Base-by-base conservation (phyloP, 768 basidiomycete species). In the Kockovaella imperatae region DNA sequence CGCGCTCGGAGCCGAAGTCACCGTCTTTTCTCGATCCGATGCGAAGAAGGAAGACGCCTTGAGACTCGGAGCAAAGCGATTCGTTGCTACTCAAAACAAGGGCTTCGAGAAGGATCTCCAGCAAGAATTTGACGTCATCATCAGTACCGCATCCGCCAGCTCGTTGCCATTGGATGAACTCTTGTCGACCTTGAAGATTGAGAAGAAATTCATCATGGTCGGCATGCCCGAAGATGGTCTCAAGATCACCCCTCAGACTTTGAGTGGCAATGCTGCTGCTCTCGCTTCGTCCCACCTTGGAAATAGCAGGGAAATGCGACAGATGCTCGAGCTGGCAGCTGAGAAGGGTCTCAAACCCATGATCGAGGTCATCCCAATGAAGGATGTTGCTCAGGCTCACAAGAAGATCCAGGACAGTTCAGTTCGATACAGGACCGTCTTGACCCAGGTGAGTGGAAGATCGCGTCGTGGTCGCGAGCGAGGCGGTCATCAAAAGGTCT, bases 321-420 rank as follows among this genome's bases (percentile, higher is more conserved):
- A 75, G 50, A 84, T 83, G 82, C 71, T 83, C 14, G 60, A 79
- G 40, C 73, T 84, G n/a, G 80, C 80, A 1, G 77, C 75, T 1
- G 73, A 78, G 50, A 77, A 82, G 65, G 67, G 73, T 0, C 68
- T 83, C 57, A 75, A 78, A 63, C 75, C 77, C 14, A 80, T 76
- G 76, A 69, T 76, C 45, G 69, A 74, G 45, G 66, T 77, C 26
- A 52, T 78, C 35, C 76, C 75, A 1, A 78, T 80, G 78, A 75
- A 74, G 62, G 74, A 79, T 4, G 75, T 73, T 5, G 73, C 72
- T 29, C 73, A 77, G 64, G 79, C 78, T 0, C 75, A 81, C 28
- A 68, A 73, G 48, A 72, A 74, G 32, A 72, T 82, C 25, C 74
- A 78, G 62, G 67, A 75, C 20, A 74, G 75, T 47, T 72, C 72